Conservation (phyloP, 1,284 basidiomycete species). For the Sporisorium scitamineum region DNA sequence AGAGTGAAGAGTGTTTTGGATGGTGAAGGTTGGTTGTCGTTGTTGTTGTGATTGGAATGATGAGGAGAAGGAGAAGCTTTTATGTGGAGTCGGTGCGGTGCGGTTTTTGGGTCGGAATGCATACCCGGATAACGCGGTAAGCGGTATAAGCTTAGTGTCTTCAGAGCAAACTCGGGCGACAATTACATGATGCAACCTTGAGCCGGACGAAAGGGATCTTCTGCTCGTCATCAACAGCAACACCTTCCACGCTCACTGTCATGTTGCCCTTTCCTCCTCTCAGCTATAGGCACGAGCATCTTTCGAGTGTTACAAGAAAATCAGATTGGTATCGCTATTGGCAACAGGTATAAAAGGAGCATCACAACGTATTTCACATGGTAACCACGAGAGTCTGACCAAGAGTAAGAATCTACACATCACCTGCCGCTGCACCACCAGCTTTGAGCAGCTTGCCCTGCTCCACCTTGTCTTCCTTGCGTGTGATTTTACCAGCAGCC, state of each 20-base stretch:
- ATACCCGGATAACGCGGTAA: constrained; percentile 14
- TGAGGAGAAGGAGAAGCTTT: neutral
- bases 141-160: neutral
- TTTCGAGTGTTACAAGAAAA: neutral
- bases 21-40: neutral
- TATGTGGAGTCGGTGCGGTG: constrained; percentile 1
- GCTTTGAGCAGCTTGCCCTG: constrained; percentile 29
- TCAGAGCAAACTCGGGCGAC: neutral
- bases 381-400: too few species aligned
- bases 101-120: neutral
- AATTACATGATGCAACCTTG: neutral
- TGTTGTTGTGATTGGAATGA: neutral
- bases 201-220: neutral
- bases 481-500: constrained; percentile 30
- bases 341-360: neutral
- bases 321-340: neutral
- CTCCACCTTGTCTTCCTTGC: constrained; percentile 35
- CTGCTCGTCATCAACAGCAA: neutral
- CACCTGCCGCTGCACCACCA: constrained; percentile 18
- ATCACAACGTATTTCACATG: neutral
- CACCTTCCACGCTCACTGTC: neutral
- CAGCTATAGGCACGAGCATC: too few species aligned
- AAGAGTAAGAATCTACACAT: neutral
- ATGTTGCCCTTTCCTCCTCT: neutral
- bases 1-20: neutral